These are phyloP conservation scores for Cyberlindnera galapagoensis DNA, from an alignment of 805 yeast genomes.

Conservation along the genomic window DNA sequence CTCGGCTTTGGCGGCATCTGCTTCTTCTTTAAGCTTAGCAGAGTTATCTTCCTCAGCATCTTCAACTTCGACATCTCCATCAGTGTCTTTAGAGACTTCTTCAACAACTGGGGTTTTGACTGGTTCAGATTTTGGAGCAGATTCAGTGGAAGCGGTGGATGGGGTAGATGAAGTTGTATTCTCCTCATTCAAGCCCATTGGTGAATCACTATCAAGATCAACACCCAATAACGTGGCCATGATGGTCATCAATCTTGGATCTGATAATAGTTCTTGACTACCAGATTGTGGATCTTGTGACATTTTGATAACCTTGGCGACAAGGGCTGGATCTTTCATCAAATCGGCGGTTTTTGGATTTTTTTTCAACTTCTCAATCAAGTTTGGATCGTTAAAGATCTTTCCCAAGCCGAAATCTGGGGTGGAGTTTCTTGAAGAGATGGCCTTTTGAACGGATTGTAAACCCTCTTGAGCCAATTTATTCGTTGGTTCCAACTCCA, in stretches of 20 bases:
- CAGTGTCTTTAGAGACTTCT: conserved; percentile 28
- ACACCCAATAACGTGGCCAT: conserved; percentile 84
- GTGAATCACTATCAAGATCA: conserved; percentile 42
- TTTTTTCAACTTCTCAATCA: conserved; percentile 64
- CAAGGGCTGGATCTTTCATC: conserved; percentile 83
- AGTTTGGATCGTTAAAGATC: conserved; percentile 74
- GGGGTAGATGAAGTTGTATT: conserved; percentile 19
- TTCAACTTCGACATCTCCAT: conserved; percentile 26
- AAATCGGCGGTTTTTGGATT: conserved; percentile 85
- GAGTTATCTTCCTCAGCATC: conserved; percentile 9
- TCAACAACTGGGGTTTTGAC: conserved; percentile 20
- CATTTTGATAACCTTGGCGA: conserved; percentile 55
- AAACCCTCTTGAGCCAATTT: conserved; percentile 85
- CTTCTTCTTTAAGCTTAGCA: conserved; percentile 37
- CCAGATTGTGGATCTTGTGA: conserved; percentile 71
- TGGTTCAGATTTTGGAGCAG: conserved; percentile 19
- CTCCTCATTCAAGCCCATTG: conserved; percentile 14
- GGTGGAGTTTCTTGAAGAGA: conserved; percentile 34
- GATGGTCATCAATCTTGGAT: conserved; percentile 83
- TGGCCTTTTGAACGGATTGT: conserved; percentile 58
- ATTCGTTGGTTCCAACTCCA: conserved; percentile 74
- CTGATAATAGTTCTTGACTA: conserved; percentile 63
- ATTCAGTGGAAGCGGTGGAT: conserved; percentile 16
- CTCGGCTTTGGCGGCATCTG: conserved; percentile 69
- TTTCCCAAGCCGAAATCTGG: conserved; percentile 75